Evolutionary conservation across 1,284 basidiomycete species (phyloP), one percentile per base, ranked within the genome.

Genomic region (Anthracocystis walkeri): DNA sequence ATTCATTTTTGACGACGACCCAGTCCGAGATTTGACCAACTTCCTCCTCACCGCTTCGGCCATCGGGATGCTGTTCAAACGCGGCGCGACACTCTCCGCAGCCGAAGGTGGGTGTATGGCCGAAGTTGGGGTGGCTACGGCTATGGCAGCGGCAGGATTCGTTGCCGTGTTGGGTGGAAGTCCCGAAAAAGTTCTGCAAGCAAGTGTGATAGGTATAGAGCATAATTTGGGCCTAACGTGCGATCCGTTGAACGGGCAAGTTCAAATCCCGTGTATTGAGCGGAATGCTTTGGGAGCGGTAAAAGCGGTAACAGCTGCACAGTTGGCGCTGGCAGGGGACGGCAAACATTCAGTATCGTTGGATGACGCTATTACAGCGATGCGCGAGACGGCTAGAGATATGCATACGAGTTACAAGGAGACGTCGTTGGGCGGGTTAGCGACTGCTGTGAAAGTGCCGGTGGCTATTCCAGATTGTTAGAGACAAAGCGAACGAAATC

Each of bases 311-410:
- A 86, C 86, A 0, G 93, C 93, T 89, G 84, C 94, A 8, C 95
- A 97, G 82, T 88, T 98, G 4, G 94, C 95, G 1, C 91, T 97
- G 89, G 94, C 95, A 2, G 70, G 71, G 1, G 89, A 92, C 79
- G 94, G 93, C 0, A 89, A 93, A 7, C 93, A 95, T 81, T 90
- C 91, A 31, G 93, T 96, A 50, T 92, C 92, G 0, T 88, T 98
- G 25, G 95, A 98, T 83, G 94, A 97, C 85, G 95, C 95, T 0
- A 97, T 98, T 62, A 93, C 94, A 83, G 96, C 95, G 2, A 97
- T 97, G 92, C 89, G 94, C 40, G 86, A 96, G 42, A 97, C 95
- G 0, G 95, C 95, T 1, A 75, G 86, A 29, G 87, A 87, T 58
- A 88, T 88, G 88, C 86, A 87, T 68, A 80, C 77, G 11, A 85